A percentile compares a stretch with the other conserved stretches of the same genome.
Conservation (phyloP, 306 rosid genomes). For the Pyrus betulifolia region DNA sequence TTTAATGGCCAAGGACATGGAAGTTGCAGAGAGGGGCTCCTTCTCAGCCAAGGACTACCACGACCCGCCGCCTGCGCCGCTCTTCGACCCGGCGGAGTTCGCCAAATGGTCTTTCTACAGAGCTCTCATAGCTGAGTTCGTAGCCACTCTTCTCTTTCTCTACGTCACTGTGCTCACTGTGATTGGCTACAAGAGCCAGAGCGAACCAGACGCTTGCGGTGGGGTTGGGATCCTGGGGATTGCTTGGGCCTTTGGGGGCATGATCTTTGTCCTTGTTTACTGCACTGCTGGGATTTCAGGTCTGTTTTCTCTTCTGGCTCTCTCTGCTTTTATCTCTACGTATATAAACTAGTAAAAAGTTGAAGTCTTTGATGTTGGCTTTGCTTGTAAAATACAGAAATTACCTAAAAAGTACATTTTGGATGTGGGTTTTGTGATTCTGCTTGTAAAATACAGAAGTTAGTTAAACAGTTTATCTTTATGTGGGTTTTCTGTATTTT, state of each 20-base stretch:
- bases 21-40: conserved; percentile 58
- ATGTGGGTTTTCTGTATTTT: neutral
- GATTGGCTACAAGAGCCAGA: conserved; percentile 65
- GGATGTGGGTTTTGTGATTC: neutral
- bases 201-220: conserved; percentile 42
- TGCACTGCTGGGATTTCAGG: conserved; percentile 98
- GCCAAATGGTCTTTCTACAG: conserved; percentile 86
- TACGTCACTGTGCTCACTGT: conserved; percentile 77
- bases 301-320: neutral
- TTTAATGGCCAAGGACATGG: conserved; percentile 54
- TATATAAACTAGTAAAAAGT: neutral
- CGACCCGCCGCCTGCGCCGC: conserved; percentile 83
- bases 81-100: conserved; percentile 58
- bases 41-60: conserved; percentile 75
- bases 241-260: conserved; percentile 98
- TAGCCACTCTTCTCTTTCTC: conserved; percentile 86
- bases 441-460: neutral
- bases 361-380: neutral
- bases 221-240: conserved; percentile 84
- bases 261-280: conserved; percentile 94
- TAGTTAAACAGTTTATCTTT: neutral
- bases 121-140: conserved; percentile 86
- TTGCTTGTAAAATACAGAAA: neutral
- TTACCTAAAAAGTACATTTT: neutral
- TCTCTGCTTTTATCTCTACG: neutral